Percentiles rank a stretch among this genome's conserved stretches.
These are phyloP conservation scores for Teunomyces atbi DNA, from an alignment of 805 yeast species.

Conservation along the genomic window DNA sequence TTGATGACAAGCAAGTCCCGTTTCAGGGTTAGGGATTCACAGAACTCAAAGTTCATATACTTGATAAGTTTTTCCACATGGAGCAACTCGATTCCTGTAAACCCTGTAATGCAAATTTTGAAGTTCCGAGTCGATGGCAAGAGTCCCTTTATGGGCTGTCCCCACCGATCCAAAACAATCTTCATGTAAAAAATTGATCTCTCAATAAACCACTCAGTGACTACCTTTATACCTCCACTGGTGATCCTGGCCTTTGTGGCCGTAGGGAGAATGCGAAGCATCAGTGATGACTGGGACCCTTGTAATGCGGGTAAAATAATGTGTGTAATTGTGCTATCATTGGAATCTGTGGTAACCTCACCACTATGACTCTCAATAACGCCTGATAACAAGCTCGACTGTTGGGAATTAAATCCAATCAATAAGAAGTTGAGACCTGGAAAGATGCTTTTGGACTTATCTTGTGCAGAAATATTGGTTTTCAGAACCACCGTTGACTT, in stretches of 20 bases:
- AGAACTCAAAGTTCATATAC: slow-evolving; percentile 50
- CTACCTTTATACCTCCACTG: slow-evolving; percentile 27
- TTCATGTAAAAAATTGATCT: slow-evolving; percentile 60
- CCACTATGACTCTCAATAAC: slow-evolving; percentile 52
- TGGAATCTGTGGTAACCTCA: slow-evolving; percentile 15
- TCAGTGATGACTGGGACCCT: slow-evolving; percentile 26
- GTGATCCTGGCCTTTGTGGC: slow-evolving; percentile 22
- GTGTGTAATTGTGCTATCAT: slow-evolving; percentile 28
- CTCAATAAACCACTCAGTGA: slow-evolving; percentile 83
- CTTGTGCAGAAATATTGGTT: not conserved
- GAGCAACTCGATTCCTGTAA: slow-evolving; percentile 70
- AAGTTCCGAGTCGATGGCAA: slow-evolving; percentile 21
- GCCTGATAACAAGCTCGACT: slow-evolving; percentile 35
- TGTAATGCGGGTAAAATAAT: slow-evolving; percentile 29
- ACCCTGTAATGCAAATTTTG: slow-evolving; percentile 64
- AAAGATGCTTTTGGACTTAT: slow-evolving; percentile 32
- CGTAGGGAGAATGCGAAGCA: slow-evolving; percentile 25
- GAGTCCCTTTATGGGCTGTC: slow-evolving; percentile 46
- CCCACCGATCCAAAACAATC: slow-evolving; percentile 59
- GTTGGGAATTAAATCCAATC: slow-evolving; percentile 39
- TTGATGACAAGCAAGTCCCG: slow-evolving; percentile 60
- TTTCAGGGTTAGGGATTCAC: slow-evolving; percentile 46
- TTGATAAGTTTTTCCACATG: slow-evolving; percentile 66
- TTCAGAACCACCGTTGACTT: slow-evolving; percentile 6
- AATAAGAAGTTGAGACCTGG: slow-evolving; percentile 41